These are phyloP conservation scores for Neoboletus magnificus DNA, from an alignment of 768 basidiomycete genomes.

Conservation along the genomic window DNA sequence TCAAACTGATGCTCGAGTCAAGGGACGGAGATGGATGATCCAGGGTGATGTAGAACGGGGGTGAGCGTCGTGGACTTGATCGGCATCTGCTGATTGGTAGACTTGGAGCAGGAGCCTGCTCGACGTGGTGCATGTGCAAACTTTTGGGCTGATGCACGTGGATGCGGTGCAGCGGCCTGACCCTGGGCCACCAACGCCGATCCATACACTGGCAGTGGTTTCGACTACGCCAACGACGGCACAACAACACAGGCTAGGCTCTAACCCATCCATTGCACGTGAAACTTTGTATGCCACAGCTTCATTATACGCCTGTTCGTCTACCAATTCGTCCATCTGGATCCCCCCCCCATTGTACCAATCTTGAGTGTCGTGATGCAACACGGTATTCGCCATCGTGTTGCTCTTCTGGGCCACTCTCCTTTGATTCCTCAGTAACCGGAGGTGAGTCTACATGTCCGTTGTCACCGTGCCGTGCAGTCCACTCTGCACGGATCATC, in stretches of 20 bases:
- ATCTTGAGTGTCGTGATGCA: too few species aligned
- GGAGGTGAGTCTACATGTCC: conserved; percentile 10
- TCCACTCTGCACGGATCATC: conserved; percentile 12
- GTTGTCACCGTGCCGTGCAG: conserved; percentile 14
- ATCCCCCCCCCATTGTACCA: too few species aligned
- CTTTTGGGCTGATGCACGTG: neutral
- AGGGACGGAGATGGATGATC: too few species aligned
- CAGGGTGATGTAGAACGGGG: too few species aligned
- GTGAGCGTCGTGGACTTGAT: too few species aligned
- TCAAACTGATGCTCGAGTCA: too few species aligned
- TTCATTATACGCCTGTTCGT: conserved; percentile 55
- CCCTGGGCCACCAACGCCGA: neutral
- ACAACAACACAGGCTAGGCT: conserved; percentile 35
- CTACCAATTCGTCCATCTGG: conserved; percentile 33
- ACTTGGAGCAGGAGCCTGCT: too few species aligned
- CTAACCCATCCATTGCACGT: conserved; percentile 59
- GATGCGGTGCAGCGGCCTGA: neutral
- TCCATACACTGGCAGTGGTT: conserved; percentile 9
- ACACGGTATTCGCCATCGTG: conserved; percentile 32
- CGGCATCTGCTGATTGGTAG: too few species aligned
- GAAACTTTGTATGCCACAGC: conserved; percentile 69
- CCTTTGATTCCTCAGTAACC: conserved; percentile 12
- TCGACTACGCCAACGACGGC: conserved; percentile 5
- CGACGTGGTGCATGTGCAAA: too few species aligned
- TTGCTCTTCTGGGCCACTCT: conserved; percentile 22